phyloP scores from a whole-genome alignment of 352 stramenopile genomes.

The Globisporangium echinulatum region DNA sequence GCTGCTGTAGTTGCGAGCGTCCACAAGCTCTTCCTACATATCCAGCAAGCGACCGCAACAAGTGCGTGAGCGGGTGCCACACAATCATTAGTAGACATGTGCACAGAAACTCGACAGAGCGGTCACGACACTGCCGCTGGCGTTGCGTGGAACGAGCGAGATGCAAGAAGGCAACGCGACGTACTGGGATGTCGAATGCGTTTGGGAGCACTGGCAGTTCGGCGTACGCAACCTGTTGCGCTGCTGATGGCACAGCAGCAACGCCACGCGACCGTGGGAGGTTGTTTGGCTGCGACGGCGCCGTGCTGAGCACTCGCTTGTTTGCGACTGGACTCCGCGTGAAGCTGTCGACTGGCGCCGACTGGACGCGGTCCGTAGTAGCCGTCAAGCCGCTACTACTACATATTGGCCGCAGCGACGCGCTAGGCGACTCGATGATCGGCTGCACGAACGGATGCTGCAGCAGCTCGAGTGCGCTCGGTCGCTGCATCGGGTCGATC shows the following conservation, averaged over 20 bases:
- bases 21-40: background rate
- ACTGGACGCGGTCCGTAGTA: background rate
- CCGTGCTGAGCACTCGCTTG: constrained; percentile 6
- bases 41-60: background rate
- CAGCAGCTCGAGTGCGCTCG: constrained; percentile 85
- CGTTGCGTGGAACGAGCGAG: background rate
- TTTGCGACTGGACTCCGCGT: background rate
- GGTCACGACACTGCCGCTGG: background rate
- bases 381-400: too few relatives aligned
- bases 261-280: constrained; percentile 4
- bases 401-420: background rate
- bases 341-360: background rate
- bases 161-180: background rate
- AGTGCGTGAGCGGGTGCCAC: too few relatives aligned
- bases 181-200: constrained; percentile 7
- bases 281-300: constrained; percentile 5
- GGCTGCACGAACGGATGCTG: constrained; percentile 81
- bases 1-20: background rate
- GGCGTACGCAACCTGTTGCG: background rate
- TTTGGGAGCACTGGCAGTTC: constrained; percentile 1
- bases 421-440: background rate
- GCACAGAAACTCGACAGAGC: too few relatives aligned
- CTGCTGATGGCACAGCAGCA: background rate
- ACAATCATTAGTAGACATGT: too few relatives aligned
- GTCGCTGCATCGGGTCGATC: constrained; percentile 51